A percentile compares a stretch with the other conserved stretches of the same genome.
Evolutionary conservation across 2,329 filamentous ascomycete genomes (phyloP).

Genomic region (Apiospora hydei): DNA sequence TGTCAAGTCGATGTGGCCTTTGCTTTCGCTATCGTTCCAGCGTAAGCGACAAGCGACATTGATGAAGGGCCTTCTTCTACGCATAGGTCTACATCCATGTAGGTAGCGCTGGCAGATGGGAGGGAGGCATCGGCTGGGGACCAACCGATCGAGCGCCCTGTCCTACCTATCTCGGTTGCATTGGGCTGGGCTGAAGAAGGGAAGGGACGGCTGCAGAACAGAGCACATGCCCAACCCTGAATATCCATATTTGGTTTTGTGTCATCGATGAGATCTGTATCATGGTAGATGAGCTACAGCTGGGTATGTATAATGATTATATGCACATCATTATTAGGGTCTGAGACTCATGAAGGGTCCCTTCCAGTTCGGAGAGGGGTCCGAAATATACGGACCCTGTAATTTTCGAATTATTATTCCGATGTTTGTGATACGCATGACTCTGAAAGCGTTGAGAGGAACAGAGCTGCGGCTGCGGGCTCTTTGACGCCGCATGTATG

Average conservation of each 20-base stretch:
- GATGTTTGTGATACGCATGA: not conserved
- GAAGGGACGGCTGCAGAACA: conserved; percentile 10
- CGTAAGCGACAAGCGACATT: not conserved
- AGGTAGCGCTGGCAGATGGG: not conserved
- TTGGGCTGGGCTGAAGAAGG: conserved; percentile 9
- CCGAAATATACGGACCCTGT: not conserved
- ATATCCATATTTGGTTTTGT: conserved; percentile 17
- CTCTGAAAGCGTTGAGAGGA: conserved; percentile 1
- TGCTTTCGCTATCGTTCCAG: not conserved
- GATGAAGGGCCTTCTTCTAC: not conserved
- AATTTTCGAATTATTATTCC: too few relatives aligned
- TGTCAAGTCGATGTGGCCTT: not conserved
- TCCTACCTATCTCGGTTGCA: conserved; percentile 15
- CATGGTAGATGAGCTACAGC: not conserved
- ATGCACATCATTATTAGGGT: conserved; percentile 18
- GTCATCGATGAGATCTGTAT: conserved; percentile 9
- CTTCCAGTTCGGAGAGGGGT: not conserved
- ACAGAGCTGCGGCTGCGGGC: not conserved
- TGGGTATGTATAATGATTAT: conserved; percentile 2
- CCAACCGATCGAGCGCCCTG: conserved; percentile 7
- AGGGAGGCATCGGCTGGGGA: not conserved
- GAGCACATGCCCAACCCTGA: conserved; percentile 12
- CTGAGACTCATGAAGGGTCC: not conserved
- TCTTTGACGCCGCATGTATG: not conserved
- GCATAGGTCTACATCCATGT: not conserved